Conservation (phyloP, 345 rosid genomes). For the Adansonia digitata region DNA sequence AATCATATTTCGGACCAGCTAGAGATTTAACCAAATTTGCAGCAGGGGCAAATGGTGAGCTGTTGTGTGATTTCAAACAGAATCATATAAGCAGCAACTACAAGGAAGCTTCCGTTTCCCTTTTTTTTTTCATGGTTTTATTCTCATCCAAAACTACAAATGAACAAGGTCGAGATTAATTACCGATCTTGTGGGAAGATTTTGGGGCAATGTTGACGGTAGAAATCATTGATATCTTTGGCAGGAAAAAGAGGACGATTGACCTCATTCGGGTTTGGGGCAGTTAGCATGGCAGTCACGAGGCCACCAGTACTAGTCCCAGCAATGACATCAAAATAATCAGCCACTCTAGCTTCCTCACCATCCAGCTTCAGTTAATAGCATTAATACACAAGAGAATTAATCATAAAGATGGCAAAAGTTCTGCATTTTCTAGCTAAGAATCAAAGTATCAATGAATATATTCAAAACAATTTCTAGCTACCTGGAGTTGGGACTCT, state of each 20-base stretch:
- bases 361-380: constrained; percentile 56
- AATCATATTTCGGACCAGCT: constrained; percentile 41
- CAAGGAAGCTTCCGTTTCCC: no score
- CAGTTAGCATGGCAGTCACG: constrained; percentile 56
- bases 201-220: constrained; percentile 32
- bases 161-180: not conserved
- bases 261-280: constrained; percentile 24
- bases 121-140: no score
- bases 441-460: not conserved
- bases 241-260: constrained; percentile 11
- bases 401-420: not conserved
- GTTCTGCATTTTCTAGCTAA: not conserved
- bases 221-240: constrained; percentile 21
- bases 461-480: not conserved
- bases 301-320: constrained; percentile 75
- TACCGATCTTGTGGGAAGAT: constrained; percentile 40
- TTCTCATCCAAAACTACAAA: not conserved
- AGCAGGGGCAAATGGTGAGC: not conserved
- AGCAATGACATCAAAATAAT: constrained; percentile 56
- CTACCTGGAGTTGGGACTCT: constrained; percentile 69
- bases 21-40: constrained; percentile 17
- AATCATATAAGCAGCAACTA: not conserved
- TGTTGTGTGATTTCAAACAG: not conserved
- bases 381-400: no score
- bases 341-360: constrained; percentile 53